Base-by-base conservation (phyloP, 2,329 filamentous ascomycete genomes). In the Sporothrix curviconia region DNA sequence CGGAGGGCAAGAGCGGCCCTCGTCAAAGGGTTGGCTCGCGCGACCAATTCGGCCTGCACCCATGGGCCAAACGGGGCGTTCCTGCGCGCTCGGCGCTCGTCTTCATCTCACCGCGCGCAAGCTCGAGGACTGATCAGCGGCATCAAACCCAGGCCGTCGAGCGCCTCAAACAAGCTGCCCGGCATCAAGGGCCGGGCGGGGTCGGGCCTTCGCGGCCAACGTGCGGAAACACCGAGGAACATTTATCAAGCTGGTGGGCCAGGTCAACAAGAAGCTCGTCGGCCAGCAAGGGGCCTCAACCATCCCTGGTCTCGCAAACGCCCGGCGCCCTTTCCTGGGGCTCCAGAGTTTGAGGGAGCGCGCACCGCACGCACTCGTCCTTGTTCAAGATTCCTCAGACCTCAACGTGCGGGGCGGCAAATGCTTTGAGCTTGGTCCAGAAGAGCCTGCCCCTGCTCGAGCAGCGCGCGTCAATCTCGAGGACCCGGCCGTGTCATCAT, bases 41-140 rank as follows among this genome's bases (percentile, higher is more conserved):
- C 63, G 83, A 83, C 42, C 71, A n/a, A n/a, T n/a, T 85, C 9
- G 83, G 83, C 52, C 74, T 87, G 9, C 80, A 86, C 67, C n/a
- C n/a, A 82, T 83, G 55, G 84, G 84, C n/a, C n/a, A n/a, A n/a
- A n/a, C 19, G 85, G 82, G 24, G 84, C 81, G 25, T 79, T 89
- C 58, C 78, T 89, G 44, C 83, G 84, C 72, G 82, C 86, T n/a
- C 86, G 86, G 60, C 85, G 80, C 68, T 81, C 82, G 57, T 84
- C 64, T 80, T 89, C 60, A 84, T 88, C 86, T 89, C 69, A 87
- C 85, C n/a, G 86, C 83, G 5, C 83, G 86, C 65, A 89, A 88
- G 73, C 78, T 80, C 53, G 72, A 77, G 36, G 85, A 84, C 25
- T n/a, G 86, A 79, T 53, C 72, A 77, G 40, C n/a, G 85, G 84